Evolutionary conservation across 441 rosid species (phyloP).

Genomic region (Syzygium syzygioides): DNA sequence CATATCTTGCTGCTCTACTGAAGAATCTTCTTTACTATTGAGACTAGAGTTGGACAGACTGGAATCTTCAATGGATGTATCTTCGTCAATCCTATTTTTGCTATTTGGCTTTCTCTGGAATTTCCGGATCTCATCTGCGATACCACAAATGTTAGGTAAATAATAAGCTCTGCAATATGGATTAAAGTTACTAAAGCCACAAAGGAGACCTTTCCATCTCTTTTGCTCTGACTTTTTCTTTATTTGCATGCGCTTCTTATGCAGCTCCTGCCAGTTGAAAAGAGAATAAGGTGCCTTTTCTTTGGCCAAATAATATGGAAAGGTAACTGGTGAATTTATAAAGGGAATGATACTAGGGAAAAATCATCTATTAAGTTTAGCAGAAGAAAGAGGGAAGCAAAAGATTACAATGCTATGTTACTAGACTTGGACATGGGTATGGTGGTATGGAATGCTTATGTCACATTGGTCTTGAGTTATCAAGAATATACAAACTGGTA

Average conservation of each 20-base stretch:
- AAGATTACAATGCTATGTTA: background rate
- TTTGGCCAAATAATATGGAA: background rate
- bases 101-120: background rate
- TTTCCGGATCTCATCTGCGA: constrained; percentile 13
- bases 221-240: constrained; percentile 44
- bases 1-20: constrained; percentile 7
- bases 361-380: background rate
- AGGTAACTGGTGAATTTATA: background rate
- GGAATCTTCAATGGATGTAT: constrained; percentile 14
- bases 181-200: background rate
- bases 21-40: constrained; percentile 2
- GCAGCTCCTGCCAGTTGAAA: constrained; percentile 44
- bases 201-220: constrained; percentile 31
- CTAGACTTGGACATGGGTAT: background rate
- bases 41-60: constrained; percentile 1
- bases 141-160: background rate
- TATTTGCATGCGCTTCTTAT: constrained; percentile 54
- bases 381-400: background rate
- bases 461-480: background rate
- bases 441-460: background rate
- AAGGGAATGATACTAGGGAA: background rate
- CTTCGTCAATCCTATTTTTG: constrained; percentile 9
- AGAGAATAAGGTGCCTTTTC: background rate
- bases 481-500: background rate
- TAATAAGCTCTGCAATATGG: background rate